phyloP scores from a whole-genome alignment of 2,329 filamentous ascomycete species.

The Teratosphaeria nubilosa region DNA sequence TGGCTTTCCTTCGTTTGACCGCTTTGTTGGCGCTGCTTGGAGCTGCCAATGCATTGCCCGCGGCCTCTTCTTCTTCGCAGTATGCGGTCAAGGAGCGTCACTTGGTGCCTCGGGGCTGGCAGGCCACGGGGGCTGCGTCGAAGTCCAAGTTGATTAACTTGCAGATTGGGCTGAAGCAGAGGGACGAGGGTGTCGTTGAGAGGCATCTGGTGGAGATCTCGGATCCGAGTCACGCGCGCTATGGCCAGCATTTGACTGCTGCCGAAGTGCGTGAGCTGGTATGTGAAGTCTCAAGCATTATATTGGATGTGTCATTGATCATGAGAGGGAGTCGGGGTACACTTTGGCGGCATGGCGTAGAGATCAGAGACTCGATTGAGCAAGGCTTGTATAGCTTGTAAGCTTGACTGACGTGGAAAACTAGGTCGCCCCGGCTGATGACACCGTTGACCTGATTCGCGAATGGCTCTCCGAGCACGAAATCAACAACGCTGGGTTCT shows the following conservation, averaged over 20 bases:
- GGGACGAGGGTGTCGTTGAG: constrained; percentile 46
- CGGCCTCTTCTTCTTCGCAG: constrained; percentile 21
- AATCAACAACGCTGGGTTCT: constrained; percentile 37
- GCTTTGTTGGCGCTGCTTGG: neutral
- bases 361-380: neutral
- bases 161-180: constrained; percentile 50
- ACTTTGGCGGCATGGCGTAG: neutral
- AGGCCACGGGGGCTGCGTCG: constrained; percentile 36
- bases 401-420: constrained; percentile 16
- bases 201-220: constrained; percentile 46
- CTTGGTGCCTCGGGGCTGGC: constrained; percentile 43
- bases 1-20: neutral
- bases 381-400: neutral
- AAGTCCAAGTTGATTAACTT: constrained; percentile 42
- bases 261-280: constrained; percentile 36
- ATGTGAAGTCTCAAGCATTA: neutral
- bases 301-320: neutral
- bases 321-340: neutral
- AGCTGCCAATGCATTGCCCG: constrained; percentile 8
- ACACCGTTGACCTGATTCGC: constrained; percentile 43
- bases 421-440: constrained; percentile 43
- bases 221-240: constrained; percentile 43
- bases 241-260: constrained; percentile 43
- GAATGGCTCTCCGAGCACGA: constrained; percentile 48
- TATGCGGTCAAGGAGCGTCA: constrained; percentile 49